Base-by-base conservation (phyloP, 148 eudicot species). In the Salicornia ramosissima region DNA sequence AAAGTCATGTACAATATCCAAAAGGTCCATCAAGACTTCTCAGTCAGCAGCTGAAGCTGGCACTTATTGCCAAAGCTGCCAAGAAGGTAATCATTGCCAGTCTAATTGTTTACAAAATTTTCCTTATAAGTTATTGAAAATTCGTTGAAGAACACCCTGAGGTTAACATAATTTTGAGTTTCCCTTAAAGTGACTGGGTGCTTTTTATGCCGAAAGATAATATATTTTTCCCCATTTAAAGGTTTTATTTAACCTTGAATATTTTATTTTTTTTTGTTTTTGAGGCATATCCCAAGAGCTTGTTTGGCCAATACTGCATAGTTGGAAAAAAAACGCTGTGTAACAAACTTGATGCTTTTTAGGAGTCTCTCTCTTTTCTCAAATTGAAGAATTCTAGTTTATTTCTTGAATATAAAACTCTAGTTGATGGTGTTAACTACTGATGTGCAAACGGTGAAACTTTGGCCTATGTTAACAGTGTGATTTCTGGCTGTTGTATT, bases 1-100 rank as follows among this genome's bases (percentile, higher is more conserved):
- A 46, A 90, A 85, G 62, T 93, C 98, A 50, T 81, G 65, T 76
- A 79, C 77, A 75, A 90, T 90, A 67, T 80, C 83, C 57, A 93
- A 93, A 83, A 77, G 49, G 72, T 73, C 95, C 70, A 71, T 77
- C 73, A 81, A 70, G 73, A 79, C 77, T 74, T 74, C 81, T 68
- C 86, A 78, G 36, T 72, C 79, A 69, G 79, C 75, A 54, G 80
- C 75, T 49, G 86, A 82, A 49, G 34, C 76, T 62, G 79, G 64
- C 50, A 34, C 53, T 66, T 45, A 33, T 51, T 53, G 68, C 76
- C 81, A 76, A 45, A 78, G 58, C 80, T 75, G 78, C 70, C 75
- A 80, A 53, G 84, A 80, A 72, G 89, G 98, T 90, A 78, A 80
- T 80, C 74, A 36, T n/a, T 39, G 46, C 3, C 39, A 43, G 45